These are phyloP conservation scores for Tuber umbilicatum DNA, from an alignment of 495 filamentous ascomycete species.

Conservation along the genomic window DNA sequence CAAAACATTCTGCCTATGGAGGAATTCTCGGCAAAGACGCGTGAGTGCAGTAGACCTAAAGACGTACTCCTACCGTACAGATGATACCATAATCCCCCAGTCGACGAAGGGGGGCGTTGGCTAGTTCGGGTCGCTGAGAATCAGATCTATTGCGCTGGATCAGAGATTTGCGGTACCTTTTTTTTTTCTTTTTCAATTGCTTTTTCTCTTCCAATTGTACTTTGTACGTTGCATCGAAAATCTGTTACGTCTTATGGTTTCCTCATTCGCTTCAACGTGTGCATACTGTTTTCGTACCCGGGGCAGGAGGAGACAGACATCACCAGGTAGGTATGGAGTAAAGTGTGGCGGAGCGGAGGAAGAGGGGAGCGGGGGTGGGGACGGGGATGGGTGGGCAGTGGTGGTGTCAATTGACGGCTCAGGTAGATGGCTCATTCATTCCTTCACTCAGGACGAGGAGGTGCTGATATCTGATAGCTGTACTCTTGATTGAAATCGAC, in stretches of 20 bases:
- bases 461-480: neutral
- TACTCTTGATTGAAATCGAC: neutral
- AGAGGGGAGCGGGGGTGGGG: neutral
- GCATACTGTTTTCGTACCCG: neutral
- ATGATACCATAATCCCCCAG: neutral
- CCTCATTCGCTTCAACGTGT: neutral
- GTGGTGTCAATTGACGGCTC: neutral
- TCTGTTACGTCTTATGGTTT: neutral
- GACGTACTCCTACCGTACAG: neutral
- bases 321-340: constrained; percentile 5
- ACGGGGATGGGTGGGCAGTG: neutral
- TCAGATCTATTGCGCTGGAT: constrained; percentile 6
- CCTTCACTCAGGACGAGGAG: neutral
- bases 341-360: neutral
- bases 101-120: neutral
- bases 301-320: neutral
- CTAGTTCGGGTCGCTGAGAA: neutral
- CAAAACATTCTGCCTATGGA: neutral
- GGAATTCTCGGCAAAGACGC: neutral
- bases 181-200: neutral
- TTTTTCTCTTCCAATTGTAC: neutral
- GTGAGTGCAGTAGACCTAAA: neutral
- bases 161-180: constrained; percentile 3
- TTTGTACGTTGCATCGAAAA: constrained; percentile 2
- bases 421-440: neutral